phyloP scores from a whole-genome alignment of 2,329 filamentous ascomycete genomes.

The Fusarium tricinctum region DNA sequence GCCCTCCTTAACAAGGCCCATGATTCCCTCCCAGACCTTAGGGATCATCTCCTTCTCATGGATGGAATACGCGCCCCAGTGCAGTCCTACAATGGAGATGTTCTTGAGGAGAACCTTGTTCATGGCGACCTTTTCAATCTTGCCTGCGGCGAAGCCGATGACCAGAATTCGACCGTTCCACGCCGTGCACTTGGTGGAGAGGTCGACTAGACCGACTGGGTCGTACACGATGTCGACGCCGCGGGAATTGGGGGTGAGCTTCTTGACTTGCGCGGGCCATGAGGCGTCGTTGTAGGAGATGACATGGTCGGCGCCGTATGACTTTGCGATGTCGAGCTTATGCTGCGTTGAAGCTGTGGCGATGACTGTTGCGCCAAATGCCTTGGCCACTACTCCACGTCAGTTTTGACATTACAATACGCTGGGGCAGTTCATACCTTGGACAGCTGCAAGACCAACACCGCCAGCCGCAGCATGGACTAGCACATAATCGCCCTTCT shows the following conservation, averaged over 20 bases:
- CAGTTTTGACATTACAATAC: neutral
- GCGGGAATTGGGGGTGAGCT: slow-evolving; percentile 77
- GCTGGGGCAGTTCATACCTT: slow-evolving; percentile 61
- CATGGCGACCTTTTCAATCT: slow-evolving; percentile 91
- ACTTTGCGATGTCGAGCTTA: slow-evolving; percentile 83
- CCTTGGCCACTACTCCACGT: slow-evolving; percentile 78
- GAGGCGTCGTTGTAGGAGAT: slow-evolving; percentile 79
- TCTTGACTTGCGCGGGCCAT: slow-evolving; percentile 79
- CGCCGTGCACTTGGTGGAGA: slow-evolving; percentile 89
- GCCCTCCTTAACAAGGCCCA: slow-evolving; percentile 79
- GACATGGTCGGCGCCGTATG: slow-evolving; percentile 87
- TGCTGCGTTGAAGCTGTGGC: slow-evolving; percentile 86
- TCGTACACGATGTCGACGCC: slow-evolving; percentile 96
- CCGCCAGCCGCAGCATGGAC: slow-evolving; percentile 94
- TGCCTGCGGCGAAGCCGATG: slow-evolving; percentile 82
- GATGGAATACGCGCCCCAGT: slow-evolving; percentile 88
- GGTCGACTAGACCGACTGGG: slow-evolving; percentile 89
- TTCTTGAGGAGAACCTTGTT: slow-evolving; percentile 96
- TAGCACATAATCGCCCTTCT: slow-evolving; percentile 86
- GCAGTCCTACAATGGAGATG: slow-evolving; percentile 87
- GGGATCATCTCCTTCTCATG: slow-evolving; percentile 79
- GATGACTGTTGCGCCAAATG: slow-evolving; percentile 90
- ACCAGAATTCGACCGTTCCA: slow-evolving; percentile 93
- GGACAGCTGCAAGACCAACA: slow-evolving; percentile 90
- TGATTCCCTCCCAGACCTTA: slow-evolving; percentile 85